A percentile compares a stretch with the other conserved stretches of the same genome.
These are phyloP conservation scores for Zymoseptoria ardabiliae DNA, from an alignment of 2,329 filamentous ascomycete species.

Conservation along the genomic window DNA sequence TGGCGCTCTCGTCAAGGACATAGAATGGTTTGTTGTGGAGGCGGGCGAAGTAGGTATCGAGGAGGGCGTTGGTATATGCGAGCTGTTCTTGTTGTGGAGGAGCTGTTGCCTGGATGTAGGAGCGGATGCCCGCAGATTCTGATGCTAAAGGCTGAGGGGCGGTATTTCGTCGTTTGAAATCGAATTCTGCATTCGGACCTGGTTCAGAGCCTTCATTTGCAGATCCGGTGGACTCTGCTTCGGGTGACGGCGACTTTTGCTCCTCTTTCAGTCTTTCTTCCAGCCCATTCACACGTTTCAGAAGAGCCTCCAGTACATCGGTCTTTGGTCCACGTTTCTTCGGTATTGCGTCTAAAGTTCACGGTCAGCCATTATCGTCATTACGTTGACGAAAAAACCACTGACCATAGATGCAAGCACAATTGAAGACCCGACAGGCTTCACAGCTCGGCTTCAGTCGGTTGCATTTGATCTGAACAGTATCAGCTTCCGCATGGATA, in stretches of 20 bases:
- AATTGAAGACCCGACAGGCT: constrained; percentile 83
- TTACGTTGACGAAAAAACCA: constrained; percentile 6
- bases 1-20: constrained; percentile 69
- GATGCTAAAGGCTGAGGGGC: not conserved
- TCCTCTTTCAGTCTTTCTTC: constrained; percentile 66
- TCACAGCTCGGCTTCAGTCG: constrained; percentile 76
- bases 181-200: not conserved
- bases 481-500: not conserved
- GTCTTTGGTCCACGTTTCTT: constrained; percentile 89
- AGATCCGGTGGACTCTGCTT: constrained; percentile 6
- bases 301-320: constrained; percentile 73
- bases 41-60: constrained; percentile 72
- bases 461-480: constrained; percentile 78
- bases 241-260: constrained; percentile 38
- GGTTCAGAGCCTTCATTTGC: not conserved
- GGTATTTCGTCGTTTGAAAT: constrained; percentile 1
- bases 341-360: constrained; percentile 64
- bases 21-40: constrained; percentile 78
- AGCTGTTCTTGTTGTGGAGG: constrained; percentile 1
- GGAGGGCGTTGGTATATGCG: constrained; percentile 21
- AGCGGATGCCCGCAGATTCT: not conserved
- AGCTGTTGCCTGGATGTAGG: not conserved
- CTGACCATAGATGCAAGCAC: constrained; percentile 79
- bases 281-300: constrained; percentile 78
- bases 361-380: constrained; percentile 4